These are phyloP conservation scores for Aspergillus puulaauensis DNA, from an alignment of 2,329 filamentous ascomycete species.

Conservation along the genomic window DNA sequence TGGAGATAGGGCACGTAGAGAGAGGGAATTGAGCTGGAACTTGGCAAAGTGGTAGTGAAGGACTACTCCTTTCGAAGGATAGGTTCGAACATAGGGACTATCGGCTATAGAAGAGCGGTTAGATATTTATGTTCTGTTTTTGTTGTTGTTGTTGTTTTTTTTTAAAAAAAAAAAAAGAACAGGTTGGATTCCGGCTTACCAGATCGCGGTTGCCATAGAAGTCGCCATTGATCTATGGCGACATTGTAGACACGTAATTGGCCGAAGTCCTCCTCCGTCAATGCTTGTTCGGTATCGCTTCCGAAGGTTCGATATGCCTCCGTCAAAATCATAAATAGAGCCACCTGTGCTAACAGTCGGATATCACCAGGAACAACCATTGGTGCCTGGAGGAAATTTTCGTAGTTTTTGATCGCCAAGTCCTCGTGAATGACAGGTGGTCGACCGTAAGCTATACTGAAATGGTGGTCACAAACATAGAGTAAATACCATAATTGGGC, in stretches of 20 bases:
- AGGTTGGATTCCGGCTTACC: constrained; percentile 29
- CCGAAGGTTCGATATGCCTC: constrained; percentile 58
- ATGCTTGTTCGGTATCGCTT: constrained; percentile 52
- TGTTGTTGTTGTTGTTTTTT: no score
- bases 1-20: constrained; percentile 42
- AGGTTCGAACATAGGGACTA: constrained; percentile 49
- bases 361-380: constrained; percentile 56
- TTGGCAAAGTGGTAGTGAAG: constrained; percentile 56
- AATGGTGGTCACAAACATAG: constrained; percentile 66
- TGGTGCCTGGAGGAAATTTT: constrained; percentile 54
- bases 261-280: constrained; percentile 52
- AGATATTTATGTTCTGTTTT: neutral
- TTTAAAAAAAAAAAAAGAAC: neutral
- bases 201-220: constrained; percentile 48
- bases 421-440: constrained; percentile 61
- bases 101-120: constrained; percentile 26
- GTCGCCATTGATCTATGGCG: constrained; percentile 54
- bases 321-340: constrained; percentile 59
- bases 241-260: constrained; percentile 50
- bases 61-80: constrained; percentile 51
- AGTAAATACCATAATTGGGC: constrained; percentile 62
- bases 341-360: constrained; percentile 58
- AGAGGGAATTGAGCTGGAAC: constrained; percentile 51
- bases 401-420: constrained; percentile 57
- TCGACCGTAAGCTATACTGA: constrained; percentile 61